Conservation (phyloP, 352 stramenopile species). For the Phytophthora pluvialis region DNA sequence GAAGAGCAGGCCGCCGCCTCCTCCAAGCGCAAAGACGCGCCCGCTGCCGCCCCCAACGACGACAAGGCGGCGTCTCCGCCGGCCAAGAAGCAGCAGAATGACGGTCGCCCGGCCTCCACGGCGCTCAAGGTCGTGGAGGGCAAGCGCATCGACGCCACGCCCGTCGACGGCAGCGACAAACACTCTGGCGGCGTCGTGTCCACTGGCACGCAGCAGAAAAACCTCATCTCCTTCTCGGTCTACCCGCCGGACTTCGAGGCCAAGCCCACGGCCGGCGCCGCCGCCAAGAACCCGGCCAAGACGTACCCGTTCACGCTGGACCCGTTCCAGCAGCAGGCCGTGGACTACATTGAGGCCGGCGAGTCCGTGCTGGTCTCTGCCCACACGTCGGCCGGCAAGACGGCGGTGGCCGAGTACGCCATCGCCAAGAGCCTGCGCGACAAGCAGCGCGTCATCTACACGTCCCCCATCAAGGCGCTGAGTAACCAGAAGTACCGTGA, state of each 20-base stretch:
- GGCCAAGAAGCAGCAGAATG: conserved; percentile 59
- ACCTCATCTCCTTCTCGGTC: conserved; percentile 95
- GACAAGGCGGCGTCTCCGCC: conserved; percentile 45
- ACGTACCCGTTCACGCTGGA: conserved; percentile 98
- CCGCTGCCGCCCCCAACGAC: conserved; percentile 29
- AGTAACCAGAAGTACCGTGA: conserved; percentile 99
- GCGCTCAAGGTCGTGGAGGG: conserved; percentile 72
- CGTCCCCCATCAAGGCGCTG: conserved; percentile 99
- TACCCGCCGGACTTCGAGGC: conserved; percentile 79
- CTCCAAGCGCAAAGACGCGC: conserved; percentile 57
- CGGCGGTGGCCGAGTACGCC: conserved; percentile 97
- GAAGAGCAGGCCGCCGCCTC: conserved; percentile 53
- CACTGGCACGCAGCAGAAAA: conserved; percentile 96
- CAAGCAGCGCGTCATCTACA: conserved; percentile 98
- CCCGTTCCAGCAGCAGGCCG: conserved; percentile 97
- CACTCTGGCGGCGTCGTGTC: conserved; percentile 67
- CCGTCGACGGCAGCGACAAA: conserved; percentile 41
- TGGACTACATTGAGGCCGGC: conserved; percentile 96
- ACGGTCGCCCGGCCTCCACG: conserved; percentile 36
- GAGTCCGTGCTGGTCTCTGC: conserved; percentile 99
- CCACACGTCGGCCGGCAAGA: conserved; percentile 98
- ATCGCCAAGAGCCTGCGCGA: conserved; percentile 97
- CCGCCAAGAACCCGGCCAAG: conserved; percentile 92
- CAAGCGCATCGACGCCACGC: conserved; percentile 77
- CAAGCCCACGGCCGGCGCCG: conserved; percentile 52